Percentiles rank a stretch among this genome's conserved stretches.
Evolutionary conservation across 2,329 filamentous ascomycete genomes (phyloP).

Genomic region (Scleromitrula shiraiana): DNA sequence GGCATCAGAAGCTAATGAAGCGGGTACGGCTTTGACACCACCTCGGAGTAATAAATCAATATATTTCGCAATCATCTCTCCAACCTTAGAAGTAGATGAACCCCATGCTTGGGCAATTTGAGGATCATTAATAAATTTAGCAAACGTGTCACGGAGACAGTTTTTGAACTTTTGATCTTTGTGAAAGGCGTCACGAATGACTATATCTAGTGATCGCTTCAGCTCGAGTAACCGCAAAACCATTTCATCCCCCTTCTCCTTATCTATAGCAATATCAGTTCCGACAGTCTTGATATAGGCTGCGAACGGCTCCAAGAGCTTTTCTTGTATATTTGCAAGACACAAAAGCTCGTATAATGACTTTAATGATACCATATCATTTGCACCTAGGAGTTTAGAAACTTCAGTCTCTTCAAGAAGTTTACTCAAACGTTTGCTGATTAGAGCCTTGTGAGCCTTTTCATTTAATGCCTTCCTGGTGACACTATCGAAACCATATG

Average conservation of each 20-base stretch:
- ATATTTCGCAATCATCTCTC: conserved; percentile 98
- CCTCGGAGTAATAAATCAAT: conserved; percentile 83
- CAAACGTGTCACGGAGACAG: conserved; percentile 76
- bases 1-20: conserved; percentile 54
- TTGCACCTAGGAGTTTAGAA: conserved; percentile 62
- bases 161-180: conserved; percentile 71
- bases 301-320: conserved; percentile 66
- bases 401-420: conserved; percentile 61
- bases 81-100: conserved; percentile 84
- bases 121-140: conserved; percentile 83
- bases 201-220: conserved; percentile 68
- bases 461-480: conserved; percentile 72
- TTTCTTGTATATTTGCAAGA: conserved; percentile 60
- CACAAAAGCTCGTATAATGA: conserved; percentile 71
- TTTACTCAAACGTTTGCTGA: conserved; percentile 58
- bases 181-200: conserved; percentile 69
- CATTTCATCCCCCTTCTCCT: conserved; percentile 74
- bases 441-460: conserved; percentile 63
- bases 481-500: conserved; percentile 72
- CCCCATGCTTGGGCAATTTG: conserved; percentile 65
- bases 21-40: conserved; percentile 75
- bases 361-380: conserved; percentile 62
- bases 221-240: conserved; percentile 73
- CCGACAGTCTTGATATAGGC: conserved; percentile 73
- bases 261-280: conserved; percentile 70